phyloP scores from a whole-genome alignment of 2,329 filamentous ascomycete species.

The Penicillium paneum region DNA sequence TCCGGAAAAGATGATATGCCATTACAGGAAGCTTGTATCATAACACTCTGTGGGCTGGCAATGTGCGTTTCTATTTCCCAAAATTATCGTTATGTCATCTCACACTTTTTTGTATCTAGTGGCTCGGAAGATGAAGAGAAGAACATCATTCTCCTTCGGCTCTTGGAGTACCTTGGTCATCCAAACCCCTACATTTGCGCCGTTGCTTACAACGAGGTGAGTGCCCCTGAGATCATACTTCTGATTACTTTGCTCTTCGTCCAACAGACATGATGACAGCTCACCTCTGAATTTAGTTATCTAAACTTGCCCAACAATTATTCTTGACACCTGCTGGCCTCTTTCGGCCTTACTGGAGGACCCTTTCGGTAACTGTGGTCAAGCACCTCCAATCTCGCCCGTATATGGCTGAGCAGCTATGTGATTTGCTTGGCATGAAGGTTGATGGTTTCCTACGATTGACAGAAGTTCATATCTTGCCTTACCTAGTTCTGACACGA shows the following conservation, averaged over 20 bases:
- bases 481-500: constrained; percentile 77
- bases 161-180: constrained; percentile 85
- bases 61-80: constrained; percentile 46
- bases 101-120: constrained; percentile 37
- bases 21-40: constrained; percentile 77
- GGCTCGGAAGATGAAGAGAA: constrained; percentile 76
- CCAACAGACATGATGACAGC: neutral
- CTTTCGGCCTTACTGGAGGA: constrained; percentile 85
- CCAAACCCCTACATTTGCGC: constrained; percentile 74
- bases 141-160: constrained; percentile 76
- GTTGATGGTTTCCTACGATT: constrained; percentile 70
- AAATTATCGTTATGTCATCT: neutral
- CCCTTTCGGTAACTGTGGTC: constrained; percentile 74
- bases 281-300: constrained; percentile 49
- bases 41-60: constrained; percentile 83
- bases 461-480: constrained; percentile 78
- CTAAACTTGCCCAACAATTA: constrained; percentile 66
- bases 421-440: constrained; percentile 74
- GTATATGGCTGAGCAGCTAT: constrained; percentile 75
- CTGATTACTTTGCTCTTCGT: neutral
- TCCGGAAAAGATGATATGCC: constrained; percentile 66
- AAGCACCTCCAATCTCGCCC: constrained; percentile 77
- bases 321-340: constrained; percentile 63
- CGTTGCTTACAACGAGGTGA: constrained; percentile 76
- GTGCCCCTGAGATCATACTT: constrained; percentile 6